These are phyloP conservation scores for Jaenimonas drosophilae DNA, from an alignment of 208 protist species.

Conservation along the genomic window DNA sequence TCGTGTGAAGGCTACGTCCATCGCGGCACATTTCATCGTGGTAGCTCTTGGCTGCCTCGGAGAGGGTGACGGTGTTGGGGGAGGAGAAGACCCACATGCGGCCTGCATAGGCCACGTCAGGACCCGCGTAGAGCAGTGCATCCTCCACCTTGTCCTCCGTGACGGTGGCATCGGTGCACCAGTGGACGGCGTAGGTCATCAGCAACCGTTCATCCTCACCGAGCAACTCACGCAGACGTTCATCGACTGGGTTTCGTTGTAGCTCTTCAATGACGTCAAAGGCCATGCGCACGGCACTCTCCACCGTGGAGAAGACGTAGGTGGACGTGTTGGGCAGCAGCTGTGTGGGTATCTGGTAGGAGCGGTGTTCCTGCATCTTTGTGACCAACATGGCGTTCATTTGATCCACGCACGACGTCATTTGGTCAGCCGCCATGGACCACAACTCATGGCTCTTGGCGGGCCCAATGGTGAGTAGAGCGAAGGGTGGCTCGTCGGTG, in stretches of 20 bases:
- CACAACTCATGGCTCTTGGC: constrained; percentile 11
- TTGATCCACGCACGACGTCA: constrained; percentile 5
- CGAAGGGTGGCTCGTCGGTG: constrained; percentile 17
- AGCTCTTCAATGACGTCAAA: constrained; percentile 13
- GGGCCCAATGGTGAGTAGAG: constrained; percentile 12
- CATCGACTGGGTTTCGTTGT: constrained; percentile 8
- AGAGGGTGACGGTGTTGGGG: constrained; percentile 11
- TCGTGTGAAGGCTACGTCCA: too few relatives aligned
- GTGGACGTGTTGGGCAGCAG: constrained; percentile 17
- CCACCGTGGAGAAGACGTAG: constrained; percentile 8
- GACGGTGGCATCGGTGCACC: constrained; percentile 16
- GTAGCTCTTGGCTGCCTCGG: constrained; percentile 4
- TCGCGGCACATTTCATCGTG: too few relatives aligned
- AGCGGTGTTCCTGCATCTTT: constrained; percentile 8
- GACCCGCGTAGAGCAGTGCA: constrained; percentile 12
- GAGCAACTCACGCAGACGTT: constrained; percentile 7
- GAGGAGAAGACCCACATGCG: constrained; percentile 20
- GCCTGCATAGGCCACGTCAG: constrained; percentile 12
- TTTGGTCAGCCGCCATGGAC: constrained; percentile 12
- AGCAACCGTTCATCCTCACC: constrained; percentile 12
- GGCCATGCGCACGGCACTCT: constrained; percentile 8
- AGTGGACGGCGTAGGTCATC: constrained; percentile 17
- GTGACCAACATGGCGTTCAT: constrained; percentile 4
- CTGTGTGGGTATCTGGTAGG: constrained; percentile 7
- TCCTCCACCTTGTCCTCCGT: constrained; percentile 6